Evolutionary conservation across 1,139 yeast species (phyloP).

Genomic region (Yamadazyma triangularis): DNA sequence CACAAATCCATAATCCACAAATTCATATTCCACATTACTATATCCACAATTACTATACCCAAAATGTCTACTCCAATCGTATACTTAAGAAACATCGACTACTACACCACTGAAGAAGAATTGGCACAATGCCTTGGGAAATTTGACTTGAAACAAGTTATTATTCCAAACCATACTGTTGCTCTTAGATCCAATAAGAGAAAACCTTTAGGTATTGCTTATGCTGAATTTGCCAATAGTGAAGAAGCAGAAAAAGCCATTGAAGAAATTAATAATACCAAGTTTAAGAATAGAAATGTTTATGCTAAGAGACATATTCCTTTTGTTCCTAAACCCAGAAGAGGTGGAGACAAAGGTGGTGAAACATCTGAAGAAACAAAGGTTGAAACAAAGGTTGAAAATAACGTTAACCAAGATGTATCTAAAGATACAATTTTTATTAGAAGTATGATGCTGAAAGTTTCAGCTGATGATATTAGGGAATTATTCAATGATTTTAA

Average conservation of each 20-base stretch:
- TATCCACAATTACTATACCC: no score
- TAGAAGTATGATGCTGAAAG: slow-evolving; percentile 35
- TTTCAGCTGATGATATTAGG: slow-evolving; percentile 39
- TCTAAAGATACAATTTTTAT: slow-evolving; percentile 47
- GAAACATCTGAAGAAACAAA: neutral
- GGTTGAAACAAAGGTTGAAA: neutral
- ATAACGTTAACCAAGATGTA: neutral
- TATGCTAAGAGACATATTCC: slow-evolving; percentile 38
- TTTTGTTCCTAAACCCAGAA: slow-evolving; percentile 23
- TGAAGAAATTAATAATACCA: slow-evolving; percentile 34
- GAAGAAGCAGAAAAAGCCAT: slow-evolving; percentile 49
- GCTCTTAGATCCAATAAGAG: slow-evolving; percentile 38
- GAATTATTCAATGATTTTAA: slow-evolving; percentile 39
- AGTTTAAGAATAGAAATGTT: slow-evolving; percentile 34
- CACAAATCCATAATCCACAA: no score
- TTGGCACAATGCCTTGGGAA: no score
- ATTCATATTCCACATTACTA: no score
- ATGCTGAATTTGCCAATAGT: slow-evolving; percentile 51
- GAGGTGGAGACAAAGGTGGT: no score
- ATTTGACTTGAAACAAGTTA: no score
- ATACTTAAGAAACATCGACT: slow-evolving; percentile 37
- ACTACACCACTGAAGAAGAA: no score
- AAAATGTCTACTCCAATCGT: no score
- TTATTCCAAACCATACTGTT: slow-evolving; percentile 54
- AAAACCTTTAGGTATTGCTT: slow-evolving; percentile 59